Percentiles rank a stretch among this genome's conserved stretches.
Evolutionary conservation across 495 filamentous ascomycete genomes (phyloP).

Genomic region (Penicillium canariense): DNA sequence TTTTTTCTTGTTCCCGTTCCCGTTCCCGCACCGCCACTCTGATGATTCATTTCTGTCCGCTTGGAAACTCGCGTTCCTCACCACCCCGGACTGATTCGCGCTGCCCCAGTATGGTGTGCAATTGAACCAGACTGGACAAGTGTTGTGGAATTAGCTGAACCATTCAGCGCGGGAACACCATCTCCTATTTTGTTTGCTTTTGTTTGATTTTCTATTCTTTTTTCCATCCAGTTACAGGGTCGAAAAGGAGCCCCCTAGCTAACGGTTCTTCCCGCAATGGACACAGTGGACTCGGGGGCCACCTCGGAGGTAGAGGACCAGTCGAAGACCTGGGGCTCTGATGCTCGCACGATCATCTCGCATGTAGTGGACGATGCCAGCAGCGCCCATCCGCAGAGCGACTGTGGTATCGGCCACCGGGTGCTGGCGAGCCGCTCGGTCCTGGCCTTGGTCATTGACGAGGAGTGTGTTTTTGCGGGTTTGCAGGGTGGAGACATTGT

Average conservation of each 20-base stretch:
- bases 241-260: constrained; percentile 5
- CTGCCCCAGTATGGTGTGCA: too few species aligned
- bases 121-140: not conserved
- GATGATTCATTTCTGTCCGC: constrained; percentile 22
- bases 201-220: not conserved
- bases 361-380: constrained; percentile 8
- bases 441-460: constrained; percentile 45
- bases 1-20: constrained; percentile 4
- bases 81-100: not conserved
- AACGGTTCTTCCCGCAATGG: constrained; percentile 29
- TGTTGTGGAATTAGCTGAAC: not conserved
- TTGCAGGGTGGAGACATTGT: constrained; percentile 90
- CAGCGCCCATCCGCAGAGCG: constrained; percentile 18
- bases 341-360: constrained; percentile 24
- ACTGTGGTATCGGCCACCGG: constrained; percentile 48
- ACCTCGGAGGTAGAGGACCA: constrained; percentile 41
- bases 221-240: not conserved
- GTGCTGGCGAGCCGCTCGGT: constrained; percentile 48
- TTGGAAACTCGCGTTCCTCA: not conserved
- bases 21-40: constrained; percentile 22
- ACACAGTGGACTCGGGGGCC: constrained; percentile 40
- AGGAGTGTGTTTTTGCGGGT: constrained; percentile 64
- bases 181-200: not conserved
- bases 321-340: constrained; percentile 40
- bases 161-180: constrained; percentile 3